Percentiles rank a stretch among this genome's conserved stretches.
Conservation (phyloP, 441 rosid species). For the Codiaeum variegatum region DNA sequence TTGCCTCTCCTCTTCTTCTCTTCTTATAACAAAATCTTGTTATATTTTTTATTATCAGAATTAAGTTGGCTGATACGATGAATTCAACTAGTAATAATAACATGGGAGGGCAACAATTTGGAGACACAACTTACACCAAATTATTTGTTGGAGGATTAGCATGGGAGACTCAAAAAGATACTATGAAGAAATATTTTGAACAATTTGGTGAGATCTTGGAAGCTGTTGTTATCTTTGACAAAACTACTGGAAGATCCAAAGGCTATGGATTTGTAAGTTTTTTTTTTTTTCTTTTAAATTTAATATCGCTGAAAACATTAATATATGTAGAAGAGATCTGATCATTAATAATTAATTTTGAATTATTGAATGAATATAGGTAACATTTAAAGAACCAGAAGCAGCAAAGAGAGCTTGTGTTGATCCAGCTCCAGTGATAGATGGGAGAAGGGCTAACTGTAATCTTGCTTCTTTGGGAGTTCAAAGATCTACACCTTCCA, state of each 20-base stretch:
- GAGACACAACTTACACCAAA: constrained; percentile 56
- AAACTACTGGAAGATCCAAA: constrained; percentile 26
- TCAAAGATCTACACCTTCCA: constrained; percentile 83
- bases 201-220: constrained; percentile 24
- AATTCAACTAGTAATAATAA: background rate
- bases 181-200: constrained; percentile 20
- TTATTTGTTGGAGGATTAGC: constrained; percentile 27
- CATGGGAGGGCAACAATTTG: constrained; percentile 35
- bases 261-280: constrained; percentile 26
- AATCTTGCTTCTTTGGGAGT: constrained; percentile 82
- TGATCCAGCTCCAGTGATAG: constrained; percentile 78
- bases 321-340: too few species aligned
- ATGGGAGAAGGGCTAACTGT: constrained; percentile 81
- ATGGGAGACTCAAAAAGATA: constrained; percentile 28
- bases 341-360: background rate
- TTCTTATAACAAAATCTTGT: background rate
- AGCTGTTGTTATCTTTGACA: constrained; percentile 28
- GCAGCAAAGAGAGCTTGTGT: constrained; percentile 79
- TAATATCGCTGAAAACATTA: too few species aligned
- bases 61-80: background rate
- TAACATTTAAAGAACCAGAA: constrained; percentile 78
- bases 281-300: background rate
- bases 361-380: constrained; percentile 32
- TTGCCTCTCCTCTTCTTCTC: too few species aligned
- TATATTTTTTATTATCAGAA: background rate